Evolutionary conservation across 352 stramenopile genomes (phyloP).

Genomic region (Globisporangium middletonii): DNA sequence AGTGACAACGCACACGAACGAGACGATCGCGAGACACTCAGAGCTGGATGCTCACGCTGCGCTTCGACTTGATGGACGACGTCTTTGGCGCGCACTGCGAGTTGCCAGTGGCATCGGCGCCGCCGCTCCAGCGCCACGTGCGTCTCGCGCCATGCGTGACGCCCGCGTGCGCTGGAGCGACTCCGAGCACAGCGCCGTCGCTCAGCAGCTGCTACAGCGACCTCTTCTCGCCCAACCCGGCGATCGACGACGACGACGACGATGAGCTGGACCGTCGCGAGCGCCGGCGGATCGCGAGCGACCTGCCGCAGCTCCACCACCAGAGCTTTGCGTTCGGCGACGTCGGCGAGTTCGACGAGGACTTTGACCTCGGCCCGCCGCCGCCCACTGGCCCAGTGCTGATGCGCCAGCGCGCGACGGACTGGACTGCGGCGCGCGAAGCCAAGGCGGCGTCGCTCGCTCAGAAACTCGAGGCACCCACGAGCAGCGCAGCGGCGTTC

Average conservation of each 20-base stretch:
- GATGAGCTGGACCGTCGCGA: neutral
- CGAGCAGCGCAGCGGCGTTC: neutral
- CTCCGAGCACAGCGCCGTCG: neutral
- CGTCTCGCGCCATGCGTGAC: constrained; percentile 1
- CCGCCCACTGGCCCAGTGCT: constrained; percentile 21
- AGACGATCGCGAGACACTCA: neutral
- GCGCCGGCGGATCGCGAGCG: neutral
- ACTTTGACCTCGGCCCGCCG: constrained; percentile 29
- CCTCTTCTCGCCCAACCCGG: neutral
- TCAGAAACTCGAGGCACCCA: constrained; percentile 3
- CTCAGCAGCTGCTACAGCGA: neutral
- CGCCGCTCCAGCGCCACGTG: neutral
- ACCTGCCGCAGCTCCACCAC: too few species aligned
- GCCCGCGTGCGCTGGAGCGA: neutral
- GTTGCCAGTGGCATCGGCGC: constrained; percentile 5
- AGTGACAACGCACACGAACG: neutral
- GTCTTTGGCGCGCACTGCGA: neutral
- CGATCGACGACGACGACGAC: neutral
- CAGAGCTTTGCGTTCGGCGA: too few species aligned
- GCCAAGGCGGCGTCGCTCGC: constrained; percentile 6
- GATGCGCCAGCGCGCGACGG: constrained; percentile 32
- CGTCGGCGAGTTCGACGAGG: constrained; percentile 5
- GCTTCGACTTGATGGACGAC: constrained; percentile 8
- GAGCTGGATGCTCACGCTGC: constrained; percentile 7
- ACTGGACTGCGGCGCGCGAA: constrained; percentile 19